Evolutionary conservation across 768 basidiomycete genomes (phyloP), one percentile per base, ranked within the genome.

Genomic region (Kwoniella sp.): DNA sequence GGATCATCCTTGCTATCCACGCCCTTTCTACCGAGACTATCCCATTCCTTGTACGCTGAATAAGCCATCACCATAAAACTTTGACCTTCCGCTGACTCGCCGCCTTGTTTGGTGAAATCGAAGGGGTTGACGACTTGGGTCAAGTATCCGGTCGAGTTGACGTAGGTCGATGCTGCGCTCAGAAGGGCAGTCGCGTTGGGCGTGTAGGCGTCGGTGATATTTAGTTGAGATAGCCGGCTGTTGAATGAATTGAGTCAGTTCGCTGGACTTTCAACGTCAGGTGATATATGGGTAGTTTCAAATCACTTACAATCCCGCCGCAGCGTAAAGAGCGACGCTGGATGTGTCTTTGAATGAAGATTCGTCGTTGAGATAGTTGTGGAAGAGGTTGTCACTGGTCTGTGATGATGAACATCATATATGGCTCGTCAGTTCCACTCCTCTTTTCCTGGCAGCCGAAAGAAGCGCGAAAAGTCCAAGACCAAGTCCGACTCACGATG

Each of bases 101-200:
- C 60, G 15, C 79, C 81, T 30, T 73, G 72, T 10, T 67, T 63
- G 54, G 58, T 56, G 72, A 81, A 83, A 47, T 65, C 68, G 24
- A 80, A 65, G 2, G 83, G 82, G 64, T 83, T 73, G 29, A 82
- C 81, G 5, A 81, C 77, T 19, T 80, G 78, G 22, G 74, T 79
- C 19, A 83, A 59, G 49, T 75, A 73, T 25, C 83, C 83, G 6
- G 81, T 76, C 27, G 80, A 76, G 58, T 80, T 78, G 63, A 82
- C 74, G 36, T 76, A 67, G n/a, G 64, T 30, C 22, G 78, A 67
- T 22, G 80, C 76, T 5, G 80, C 78, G 26, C 74, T 63, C 50
- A 81, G 78, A 25, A 83, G 71, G 26, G 73, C 76, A 15, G 72
- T 67, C 1, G 81, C 79, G 17, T 71, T 63, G 29, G 65, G 50